Percentiles rank a stretch among this genome's conserved stretches.
Conservation (phyloP, 257 asterid species). For the Solanum virginianum region DNA sequence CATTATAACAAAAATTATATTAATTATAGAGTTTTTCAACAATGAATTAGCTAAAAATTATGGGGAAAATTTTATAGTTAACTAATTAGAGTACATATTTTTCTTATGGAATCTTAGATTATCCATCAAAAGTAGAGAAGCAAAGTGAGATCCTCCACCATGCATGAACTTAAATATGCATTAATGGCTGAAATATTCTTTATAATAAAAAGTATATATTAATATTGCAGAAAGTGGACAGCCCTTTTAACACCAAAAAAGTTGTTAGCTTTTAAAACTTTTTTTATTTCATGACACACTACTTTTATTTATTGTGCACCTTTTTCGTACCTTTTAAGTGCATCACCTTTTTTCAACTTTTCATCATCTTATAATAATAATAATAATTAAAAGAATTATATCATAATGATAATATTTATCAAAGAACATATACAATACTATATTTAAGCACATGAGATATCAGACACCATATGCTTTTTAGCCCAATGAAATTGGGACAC, state of each 20-base stretch:
- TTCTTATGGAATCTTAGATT: conserved; percentile 33
- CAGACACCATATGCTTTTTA: background rate
- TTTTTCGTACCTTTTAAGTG: background rate
- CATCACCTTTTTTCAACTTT: background rate
- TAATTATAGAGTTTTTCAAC: too few species aligned
- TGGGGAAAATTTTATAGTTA: too few species aligned
- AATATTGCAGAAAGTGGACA: conserved; percentile 80
- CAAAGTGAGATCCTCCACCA: conserved; percentile 29
- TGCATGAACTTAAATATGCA: conserved; percentile 6
- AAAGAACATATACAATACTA: background rate
- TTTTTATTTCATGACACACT: conserved; percentile 16
- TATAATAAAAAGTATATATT: background rate
- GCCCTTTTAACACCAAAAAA: conserved; percentile 81
- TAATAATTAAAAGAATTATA: background rate
- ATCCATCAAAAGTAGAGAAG: conserved; percentile 61
- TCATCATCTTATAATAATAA: background rate
- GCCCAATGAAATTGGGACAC: background rate
- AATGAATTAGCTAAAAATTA: too few species aligned
- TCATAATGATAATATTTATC: background rate
- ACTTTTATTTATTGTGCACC: conserved; percentile 50
- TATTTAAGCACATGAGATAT: background rate
- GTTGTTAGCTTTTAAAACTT: conserved; percentile 32
- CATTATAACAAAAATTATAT: too few species aligned
- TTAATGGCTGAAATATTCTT: background rate
- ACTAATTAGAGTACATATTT: too few species aligned